Evolutionary conservation across 2,329 filamentous ascomycete genomes (phyloP).

Genomic region (Leptographium wingfieldii): DNA sequence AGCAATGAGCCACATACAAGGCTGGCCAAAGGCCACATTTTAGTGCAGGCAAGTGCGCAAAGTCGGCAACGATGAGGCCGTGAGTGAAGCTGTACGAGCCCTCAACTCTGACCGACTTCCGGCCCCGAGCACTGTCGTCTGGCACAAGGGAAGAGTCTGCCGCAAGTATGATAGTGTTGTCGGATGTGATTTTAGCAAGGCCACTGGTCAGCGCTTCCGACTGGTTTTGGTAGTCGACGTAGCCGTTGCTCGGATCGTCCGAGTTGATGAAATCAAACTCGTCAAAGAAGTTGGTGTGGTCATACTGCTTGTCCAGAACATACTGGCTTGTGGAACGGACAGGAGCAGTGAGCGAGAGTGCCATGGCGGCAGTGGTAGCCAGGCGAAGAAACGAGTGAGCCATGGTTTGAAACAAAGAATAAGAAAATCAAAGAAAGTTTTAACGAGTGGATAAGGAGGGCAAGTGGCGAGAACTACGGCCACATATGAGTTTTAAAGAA

Average conservation of each 20-base stretch:
- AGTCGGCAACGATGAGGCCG: constrained; percentile 57
- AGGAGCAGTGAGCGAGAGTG: constrained; percentile 4
- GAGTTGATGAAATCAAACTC: constrained; percentile 29
- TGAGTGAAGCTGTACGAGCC: constrained; percentile 50
- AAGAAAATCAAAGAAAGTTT: neutral
- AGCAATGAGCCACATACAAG: constrained; percentile 29
- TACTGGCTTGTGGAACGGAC: constrained; percentile 19
- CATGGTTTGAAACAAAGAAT: constrained; percentile 12
- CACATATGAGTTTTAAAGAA: constrained; percentile 2
- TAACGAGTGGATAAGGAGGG: neutral
- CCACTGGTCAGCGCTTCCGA: constrained; percentile 17
- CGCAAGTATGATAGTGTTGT: constrained; percentile 17
- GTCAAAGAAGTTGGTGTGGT: constrained; percentile 32
- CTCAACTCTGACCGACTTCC: constrained; percentile 50
- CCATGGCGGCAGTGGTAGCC: constrained; percentile 20
- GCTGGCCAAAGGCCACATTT: constrained; percentile 63
- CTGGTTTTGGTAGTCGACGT: constrained; percentile 39
- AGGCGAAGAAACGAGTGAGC: constrained; percentile 2
- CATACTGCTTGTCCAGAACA: constrained; percentile 27
- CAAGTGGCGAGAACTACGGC: neutral
- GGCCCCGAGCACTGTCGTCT: constrained; percentile 18
- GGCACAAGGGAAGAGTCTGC: neutral
- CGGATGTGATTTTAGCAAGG: constrained; percentile 28
- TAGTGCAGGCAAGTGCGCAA: constrained; percentile 53
- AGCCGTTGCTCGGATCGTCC: constrained; percentile 57